Conservation (phyloP, 768 basidiomycete genomes). For the Trametes maxima region DNA sequence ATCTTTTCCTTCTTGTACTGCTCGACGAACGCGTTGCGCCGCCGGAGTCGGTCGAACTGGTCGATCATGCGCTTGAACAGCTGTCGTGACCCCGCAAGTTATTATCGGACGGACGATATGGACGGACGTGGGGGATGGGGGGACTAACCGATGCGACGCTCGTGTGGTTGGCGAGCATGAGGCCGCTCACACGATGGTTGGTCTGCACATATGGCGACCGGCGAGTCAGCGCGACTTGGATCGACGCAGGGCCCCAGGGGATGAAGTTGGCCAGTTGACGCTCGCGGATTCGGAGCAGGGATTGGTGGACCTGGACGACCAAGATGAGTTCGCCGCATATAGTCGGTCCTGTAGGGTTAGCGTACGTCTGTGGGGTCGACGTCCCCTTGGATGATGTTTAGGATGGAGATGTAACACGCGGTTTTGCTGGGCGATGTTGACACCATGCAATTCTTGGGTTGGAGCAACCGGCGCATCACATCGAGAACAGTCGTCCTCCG, state of each 20-base stretch:
- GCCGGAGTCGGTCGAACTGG: slow-evolving; percentile 87
- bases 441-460: slow-evolving; percentile 99
- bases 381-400: slow-evolving; percentile 98
- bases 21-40: slow-evolving; percentile 92
- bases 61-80: slow-evolving; percentile 95
- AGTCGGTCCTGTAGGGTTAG: slow-evolving; percentile 6
- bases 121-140: background rate
- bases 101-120: background rate
- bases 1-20: slow-evolving; percentile 98
- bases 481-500: slow-evolving; percentile 96
- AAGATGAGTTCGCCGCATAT: background rate
- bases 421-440: slow-evolving; percentile 90
- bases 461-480: slow-evolving; percentile 95
- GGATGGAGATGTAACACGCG: slow-evolving; percentile 94
- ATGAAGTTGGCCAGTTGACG: slow-evolving; percentile 97
- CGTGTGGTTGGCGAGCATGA: slow-evolving; percentile 99
- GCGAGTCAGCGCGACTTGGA: slow-evolving; percentile 94
- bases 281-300: slow-evolving; percentile 93
- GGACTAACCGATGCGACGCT: slow-evolving; percentile 87
- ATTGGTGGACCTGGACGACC: slow-evolving; percentile 84
- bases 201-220: slow-evolving; percentile 86
- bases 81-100: slow-evolving; percentile 42
- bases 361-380: slow-evolving; percentile 95
- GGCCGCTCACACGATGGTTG: slow-evolving; percentile 92
- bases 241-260: slow-evolving; percentile 98